phyloP scores from a whole-genome alignment of 2,329 filamentous ascomycete genomes.

The Teratosphaeria viscida region DNA sequence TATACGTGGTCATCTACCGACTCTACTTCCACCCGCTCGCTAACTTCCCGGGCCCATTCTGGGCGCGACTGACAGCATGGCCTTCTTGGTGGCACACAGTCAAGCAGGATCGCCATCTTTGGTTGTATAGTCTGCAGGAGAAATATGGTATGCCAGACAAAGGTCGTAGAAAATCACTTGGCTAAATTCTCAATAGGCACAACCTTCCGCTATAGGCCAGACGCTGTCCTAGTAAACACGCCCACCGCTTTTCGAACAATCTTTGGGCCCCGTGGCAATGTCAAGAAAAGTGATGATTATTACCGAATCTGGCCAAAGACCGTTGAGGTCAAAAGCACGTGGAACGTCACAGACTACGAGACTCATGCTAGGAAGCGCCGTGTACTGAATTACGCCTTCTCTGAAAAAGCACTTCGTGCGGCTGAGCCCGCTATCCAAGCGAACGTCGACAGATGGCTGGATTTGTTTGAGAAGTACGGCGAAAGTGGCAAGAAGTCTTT shows the following conservation, averaged over 20 bases:
- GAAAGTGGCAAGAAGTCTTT: slow-evolving; percentile 13
- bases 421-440: slow-evolving; percentile 30
- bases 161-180: neutral
- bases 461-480: neutral
- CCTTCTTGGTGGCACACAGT: slow-evolving; percentile 19
- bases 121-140: slow-evolving; percentile 49
- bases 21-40: slow-evolving; percentile 34
- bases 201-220: slow-evolving; percentile 12
- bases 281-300: slow-evolving; percentile 10
- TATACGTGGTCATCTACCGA: slow-evolving; percentile 24
- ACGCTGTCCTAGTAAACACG: slow-evolving; percentile 13
- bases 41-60: slow-evolving; percentile 32
- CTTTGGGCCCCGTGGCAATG: slow-evolving; percentile 12
- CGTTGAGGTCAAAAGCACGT: slow-evolving; percentile 7
- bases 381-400: slow-evolving; percentile 38
- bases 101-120: slow-evolving; percentile 18
- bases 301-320: slow-evolving; percentile 10
- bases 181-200: slow-evolving; percentile 1
- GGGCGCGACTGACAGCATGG: slow-evolving; percentile 21
- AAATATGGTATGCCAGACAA: slow-evolving; percentile 43
- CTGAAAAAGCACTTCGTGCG: slow-evolving; percentile 34
- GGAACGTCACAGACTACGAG: slow-evolving; percentile 27
- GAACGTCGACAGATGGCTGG: slow-evolving; percentile 11
- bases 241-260: slow-evolving; percentile 9
- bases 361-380: slow-evolving; percentile 38